Conservation (phyloP, 495 filamentous ascomycete genomes). For the Podospora anserina region DNA sequence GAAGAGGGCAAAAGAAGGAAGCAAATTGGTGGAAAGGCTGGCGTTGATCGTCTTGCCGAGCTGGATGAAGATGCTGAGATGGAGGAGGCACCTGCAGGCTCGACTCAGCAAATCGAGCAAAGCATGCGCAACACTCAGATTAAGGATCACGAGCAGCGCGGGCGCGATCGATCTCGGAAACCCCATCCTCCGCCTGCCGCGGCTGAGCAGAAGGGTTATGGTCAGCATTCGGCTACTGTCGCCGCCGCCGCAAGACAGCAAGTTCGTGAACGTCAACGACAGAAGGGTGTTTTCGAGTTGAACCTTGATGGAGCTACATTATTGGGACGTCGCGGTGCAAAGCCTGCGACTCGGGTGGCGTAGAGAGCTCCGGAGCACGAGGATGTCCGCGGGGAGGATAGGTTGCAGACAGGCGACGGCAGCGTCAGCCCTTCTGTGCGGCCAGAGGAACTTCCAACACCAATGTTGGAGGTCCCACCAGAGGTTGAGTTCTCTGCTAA, state of each 20-base stretch:
- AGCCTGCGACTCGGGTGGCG: slow-evolving; percentile 40
- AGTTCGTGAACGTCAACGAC: slow-evolving; percentile 56
- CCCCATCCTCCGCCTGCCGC: slow-evolving; percentile 35
- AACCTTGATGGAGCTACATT: slow-evolving; percentile 86
- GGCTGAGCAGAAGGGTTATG: slow-evolving; percentile 65
- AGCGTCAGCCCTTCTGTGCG: background rate
- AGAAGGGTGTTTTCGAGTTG: slow-evolving; percentile 78
- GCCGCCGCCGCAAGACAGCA: slow-evolving; percentile 76
- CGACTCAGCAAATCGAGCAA: slow-evolving; percentile 78
- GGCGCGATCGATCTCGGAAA: slow-evolving; percentile 43
- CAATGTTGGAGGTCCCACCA: background rate
- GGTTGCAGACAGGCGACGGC: background rate
- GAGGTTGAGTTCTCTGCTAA: background rate
- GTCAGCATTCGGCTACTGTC: slow-evolving; percentile 73
- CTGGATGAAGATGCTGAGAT: slow-evolving; percentile 70
- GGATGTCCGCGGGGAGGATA: background rate
- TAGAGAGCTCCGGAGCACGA: slow-evolving; percentile 23
- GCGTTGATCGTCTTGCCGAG: slow-evolving; percentile 53
- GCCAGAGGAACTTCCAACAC: background rate
- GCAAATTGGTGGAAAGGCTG: slow-evolving; percentile 60
- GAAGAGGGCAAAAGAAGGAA: slow-evolving; percentile 92
- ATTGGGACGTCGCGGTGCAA: slow-evolving; percentile 70
- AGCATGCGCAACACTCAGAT: slow-evolving; percentile 80
- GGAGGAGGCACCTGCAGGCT: slow-evolving; percentile 41
- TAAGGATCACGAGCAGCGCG: slow-evolving; percentile 52